Evolutionary conservation across 495 filamentous ascomycete genomes (phyloP).

Genomic region (Friedmanniomyces simplex): DNA sequence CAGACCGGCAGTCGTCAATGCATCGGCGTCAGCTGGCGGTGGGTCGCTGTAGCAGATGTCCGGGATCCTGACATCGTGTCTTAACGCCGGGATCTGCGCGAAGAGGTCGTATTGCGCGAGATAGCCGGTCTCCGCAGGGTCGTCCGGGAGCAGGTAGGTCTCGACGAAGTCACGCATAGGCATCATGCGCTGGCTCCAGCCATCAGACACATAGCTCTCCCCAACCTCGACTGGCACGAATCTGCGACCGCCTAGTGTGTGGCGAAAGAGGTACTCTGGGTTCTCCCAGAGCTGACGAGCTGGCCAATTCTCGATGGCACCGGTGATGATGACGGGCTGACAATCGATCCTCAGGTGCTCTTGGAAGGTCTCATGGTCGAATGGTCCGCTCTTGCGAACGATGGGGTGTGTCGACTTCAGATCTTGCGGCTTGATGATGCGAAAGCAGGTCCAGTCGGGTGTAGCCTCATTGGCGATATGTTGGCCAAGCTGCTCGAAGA

Average conservation of each 20-base stretch:
- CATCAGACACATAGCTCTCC: constrained; percentile 72
- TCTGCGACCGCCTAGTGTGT: constrained; percentile 65
- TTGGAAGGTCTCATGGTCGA: constrained; percentile 51
- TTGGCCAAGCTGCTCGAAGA: constrained; percentile 39
- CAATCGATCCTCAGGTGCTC: constrained; percentile 42
- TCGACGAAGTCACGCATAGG: constrained; percentile 59
- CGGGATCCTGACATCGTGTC: constrained; percentile 66
- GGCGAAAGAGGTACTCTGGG: constrained; percentile 61
- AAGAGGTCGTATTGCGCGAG: constrained; percentile 88
- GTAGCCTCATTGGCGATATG: constrained; percentile 9
- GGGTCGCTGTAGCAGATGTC: constrained; percentile 62
- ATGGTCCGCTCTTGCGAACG: background rate
- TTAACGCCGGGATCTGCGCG: constrained; percentile 65
- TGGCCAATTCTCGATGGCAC: constrained; percentile 61
- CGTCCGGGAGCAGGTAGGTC: constrained; percentile 36
- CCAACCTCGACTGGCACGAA: constrained; percentile 88
- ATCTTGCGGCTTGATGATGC: background rate
- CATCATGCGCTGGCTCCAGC: constrained; percentile 79
- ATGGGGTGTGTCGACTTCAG: constrained; percentile 11
- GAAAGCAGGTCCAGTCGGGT: background rate
- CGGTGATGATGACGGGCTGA: constrained; percentile 61
- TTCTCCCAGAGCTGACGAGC: constrained; percentile 54
- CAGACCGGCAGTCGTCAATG: constrained; percentile 29
- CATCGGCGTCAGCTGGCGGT: constrained; percentile 16
- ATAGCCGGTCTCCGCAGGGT: constrained; percentile 38